A percentile compares a stretch with the other conserved stretches of the same genome.
Evolutionary conservation across 2,329 filamentous ascomycete genomes (phyloP).

Genomic region (Elsinoe ampelina): DNA sequence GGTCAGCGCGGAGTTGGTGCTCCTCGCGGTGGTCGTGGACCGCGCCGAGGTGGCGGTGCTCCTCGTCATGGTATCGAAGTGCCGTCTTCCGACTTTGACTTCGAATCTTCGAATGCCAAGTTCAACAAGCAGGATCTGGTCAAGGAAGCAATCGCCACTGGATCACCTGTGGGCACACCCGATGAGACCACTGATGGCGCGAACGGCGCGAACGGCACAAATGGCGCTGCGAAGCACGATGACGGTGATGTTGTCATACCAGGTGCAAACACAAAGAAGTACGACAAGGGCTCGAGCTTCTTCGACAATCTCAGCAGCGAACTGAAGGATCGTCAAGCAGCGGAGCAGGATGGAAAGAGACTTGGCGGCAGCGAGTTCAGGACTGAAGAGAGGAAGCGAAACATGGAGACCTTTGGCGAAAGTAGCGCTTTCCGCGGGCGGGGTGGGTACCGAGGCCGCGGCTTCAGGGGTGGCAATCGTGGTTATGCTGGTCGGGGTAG

Average conservation of each 20-base stretch:
- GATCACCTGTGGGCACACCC: slow-evolving; percentile 52
- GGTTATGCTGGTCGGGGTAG: slow-evolving; percentile 6
- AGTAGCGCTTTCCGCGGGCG: slow-evolving; percentile 76
- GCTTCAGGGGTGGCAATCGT: slow-evolving; percentile 24
- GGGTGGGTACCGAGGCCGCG: slow-evolving; percentile 68
- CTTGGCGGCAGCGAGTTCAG: slow-evolving; percentile 74
- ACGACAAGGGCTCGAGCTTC: slow-evolving; percentile 85
- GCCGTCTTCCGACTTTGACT: slow-evolving; percentile 85
- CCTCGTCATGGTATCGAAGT: slow-evolving; percentile 56
- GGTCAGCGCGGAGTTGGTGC: slow-evolving; percentile 26
- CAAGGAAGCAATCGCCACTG: slow-evolving; percentile 75
- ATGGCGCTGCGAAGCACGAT: slow-evolving; percentile 21
- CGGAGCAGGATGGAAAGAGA: slow-evolving; percentile 46
- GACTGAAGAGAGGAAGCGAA: slow-evolving; percentile 85
- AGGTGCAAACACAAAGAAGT: slow-evolving; percentile 42
- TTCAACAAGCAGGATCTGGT: slow-evolving; percentile 82
- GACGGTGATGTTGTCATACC: slow-evolving; percentile 40
- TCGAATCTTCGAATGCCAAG: slow-evolving; percentile 74
- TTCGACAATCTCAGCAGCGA: slow-evolving; percentile 98
- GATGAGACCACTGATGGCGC: slow-evolving; percentile 37
- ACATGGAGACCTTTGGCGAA: slow-evolving; percentile 96
- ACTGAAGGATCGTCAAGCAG: slow-evolving; percentile 75
- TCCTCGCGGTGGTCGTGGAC: slow-evolving; percentile 32
- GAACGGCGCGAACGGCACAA: slow-evolving; percentile 34
- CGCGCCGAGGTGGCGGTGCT: slow-evolving; percentile 33